Conservation (phyloP, 2,329 filamentous ascomycete genomes). For the Colletotrichum incanum region DNA sequence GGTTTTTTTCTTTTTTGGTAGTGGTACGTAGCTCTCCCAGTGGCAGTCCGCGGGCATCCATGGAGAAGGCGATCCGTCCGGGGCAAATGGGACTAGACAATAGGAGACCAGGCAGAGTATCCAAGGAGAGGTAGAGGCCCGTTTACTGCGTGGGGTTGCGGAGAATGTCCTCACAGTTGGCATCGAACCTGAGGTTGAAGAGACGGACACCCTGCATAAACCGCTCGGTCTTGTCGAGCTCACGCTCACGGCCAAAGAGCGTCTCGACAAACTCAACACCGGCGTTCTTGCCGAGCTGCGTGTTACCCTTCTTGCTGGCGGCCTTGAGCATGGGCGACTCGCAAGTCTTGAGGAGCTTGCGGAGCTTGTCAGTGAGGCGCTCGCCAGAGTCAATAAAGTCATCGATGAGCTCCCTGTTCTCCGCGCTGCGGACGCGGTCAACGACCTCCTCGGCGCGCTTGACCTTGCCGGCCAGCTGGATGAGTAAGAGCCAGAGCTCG, state of each 20-base stretch:
- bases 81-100: conserved; percentile 16
- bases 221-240: conserved; percentile 91
- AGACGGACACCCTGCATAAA: conserved; percentile 91
- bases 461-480: conserved; percentile 93
- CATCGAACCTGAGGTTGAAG: conserved; percentile 95
- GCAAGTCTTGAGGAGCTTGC: conserved; percentile 89
- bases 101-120: conserved; percentile 42
- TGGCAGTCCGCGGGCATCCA: conserved; percentile 29
- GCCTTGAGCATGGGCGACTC: conserved; percentile 93
- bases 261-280: conserved; percentile 97
- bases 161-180: conserved; percentile 94
- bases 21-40: conserved; percentile 23
- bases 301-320: conserved; percentile 81
- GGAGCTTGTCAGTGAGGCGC: conserved; percentile 87
- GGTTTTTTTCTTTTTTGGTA: conserved; percentile 5
- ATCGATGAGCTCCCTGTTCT: conserved; percentile 85
- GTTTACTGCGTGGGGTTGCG: conserved; percentile 69
- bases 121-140: conserved; percentile 35
- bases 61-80: not conserved
- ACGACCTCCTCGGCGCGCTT: conserved; percentile 89
- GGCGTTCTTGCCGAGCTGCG: conserved; percentile 89
- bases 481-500: conserved; percentile 94
- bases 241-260: conserved; percentile 92
- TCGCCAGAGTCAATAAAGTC: conserved; percentile 94
- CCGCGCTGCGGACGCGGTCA: conserved; percentile 78